Conservation (phyloP, 495 filamentous ascomycete genomes). For the Thozetella sp. region DNA sequence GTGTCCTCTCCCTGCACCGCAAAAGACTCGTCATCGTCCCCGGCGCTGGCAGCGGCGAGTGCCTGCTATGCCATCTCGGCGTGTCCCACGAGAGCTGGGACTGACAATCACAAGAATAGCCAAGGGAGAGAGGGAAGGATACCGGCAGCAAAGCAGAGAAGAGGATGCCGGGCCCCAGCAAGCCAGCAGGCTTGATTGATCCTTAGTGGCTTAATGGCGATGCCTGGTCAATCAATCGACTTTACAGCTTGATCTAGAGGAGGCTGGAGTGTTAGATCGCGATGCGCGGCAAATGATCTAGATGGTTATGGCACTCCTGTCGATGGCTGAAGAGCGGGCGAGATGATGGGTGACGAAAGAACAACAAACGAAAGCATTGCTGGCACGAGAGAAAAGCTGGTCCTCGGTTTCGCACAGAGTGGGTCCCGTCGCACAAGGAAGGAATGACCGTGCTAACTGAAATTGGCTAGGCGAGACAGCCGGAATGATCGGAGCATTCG, state of each 20-base stretch:
- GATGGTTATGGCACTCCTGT: neutral
- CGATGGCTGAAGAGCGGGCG: neutral
- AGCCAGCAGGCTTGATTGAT: neutral
- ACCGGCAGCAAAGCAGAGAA: neutral
- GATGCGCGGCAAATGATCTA: neutral
- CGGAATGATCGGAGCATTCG: neutral
- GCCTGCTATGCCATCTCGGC: neutral
- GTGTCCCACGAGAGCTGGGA: neutral
- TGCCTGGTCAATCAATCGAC: constrained; percentile 1
- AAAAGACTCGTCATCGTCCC: neutral
- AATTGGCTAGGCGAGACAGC: neutral
- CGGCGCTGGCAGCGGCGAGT: neutral
- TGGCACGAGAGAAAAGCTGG: neutral
- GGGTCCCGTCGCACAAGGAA: neutral
- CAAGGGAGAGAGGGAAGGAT: neutral
- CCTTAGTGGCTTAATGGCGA: neutral
- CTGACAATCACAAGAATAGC: neutral
- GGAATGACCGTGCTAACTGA: neutral
- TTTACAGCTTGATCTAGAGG: constrained; percentile 2
- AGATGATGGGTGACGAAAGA: neutral
- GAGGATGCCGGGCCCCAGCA: neutral
- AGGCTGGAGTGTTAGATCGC: neutral
- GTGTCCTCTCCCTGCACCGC: constrained; percentile 1
- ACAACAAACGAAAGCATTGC: neutral
- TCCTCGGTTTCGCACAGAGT: neutral